Evolutionary conservation across 371 early-diverging fungal species (phyloP).

Genomic region (Zychaea mexicana): DNA sequence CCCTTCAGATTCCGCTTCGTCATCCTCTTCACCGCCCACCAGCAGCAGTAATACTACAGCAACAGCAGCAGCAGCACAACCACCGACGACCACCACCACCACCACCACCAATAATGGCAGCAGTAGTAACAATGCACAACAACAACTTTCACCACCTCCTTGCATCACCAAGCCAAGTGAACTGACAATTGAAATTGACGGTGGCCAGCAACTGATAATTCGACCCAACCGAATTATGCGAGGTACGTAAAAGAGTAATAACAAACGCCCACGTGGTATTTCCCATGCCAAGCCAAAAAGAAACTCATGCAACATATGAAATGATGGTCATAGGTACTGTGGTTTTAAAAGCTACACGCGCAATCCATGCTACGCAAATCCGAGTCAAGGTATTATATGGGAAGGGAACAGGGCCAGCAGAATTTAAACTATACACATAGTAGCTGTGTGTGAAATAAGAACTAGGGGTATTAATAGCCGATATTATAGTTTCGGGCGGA

Average conservation of each 20-base stretch:
- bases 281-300: not conserved
- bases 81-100: not conserved
- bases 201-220: slow-evolving; percentile 46
- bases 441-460: not conserved
- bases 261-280: not conserved
- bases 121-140: too few species aligned
- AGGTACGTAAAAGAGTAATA: slow-evolving; percentile 23
- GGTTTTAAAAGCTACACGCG: slow-evolving; percentile 21
- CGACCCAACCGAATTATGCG: slow-evolving; percentile 46
- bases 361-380: slow-evolving; percentile 35
- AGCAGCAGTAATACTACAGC: not conserved
- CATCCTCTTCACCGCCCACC: not conserved
- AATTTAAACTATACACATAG: too few species aligned
- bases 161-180: slow-evolving; percentile 1
- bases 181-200: slow-evolving; percentile 39
- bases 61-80: not conserved
- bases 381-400: slow-evolving; percentile 31
- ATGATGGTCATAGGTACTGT: too few species aligned
- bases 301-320: not conserved
- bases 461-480: not conserved
- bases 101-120: not conserved
- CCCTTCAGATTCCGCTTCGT: not conserved
- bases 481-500: slow-evolving; percentile 43
- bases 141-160: not conserved
- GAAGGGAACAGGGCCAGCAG: not conserved